phyloP scores from a whole-genome alignment of 164 flowering plant genomes.

The Magnolia changhungtana region DNA sequence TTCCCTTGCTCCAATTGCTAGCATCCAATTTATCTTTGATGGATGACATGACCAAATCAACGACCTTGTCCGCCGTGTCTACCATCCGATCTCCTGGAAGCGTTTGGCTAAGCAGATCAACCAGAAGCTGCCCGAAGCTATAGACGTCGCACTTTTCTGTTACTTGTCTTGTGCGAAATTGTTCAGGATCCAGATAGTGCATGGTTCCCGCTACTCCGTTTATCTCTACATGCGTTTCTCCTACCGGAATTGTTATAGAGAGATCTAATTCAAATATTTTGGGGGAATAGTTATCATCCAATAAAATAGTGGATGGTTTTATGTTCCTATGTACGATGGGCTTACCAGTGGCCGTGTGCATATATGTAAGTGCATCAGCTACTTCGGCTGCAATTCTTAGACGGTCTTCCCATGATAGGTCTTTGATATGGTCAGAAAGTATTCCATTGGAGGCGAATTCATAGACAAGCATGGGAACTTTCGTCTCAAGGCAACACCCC shows the following conservation, averaged over 20 bases:
- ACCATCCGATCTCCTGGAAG: too few species aligned
- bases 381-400: not conserved
- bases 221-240: not conserved
- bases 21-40: not conserved
- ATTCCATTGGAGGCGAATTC: slow-evolving; percentile 21
- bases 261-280: not conserved
- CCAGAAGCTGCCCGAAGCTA: not conserved
- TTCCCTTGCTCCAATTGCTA: too few species aligned
- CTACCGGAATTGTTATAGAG: not conserved
- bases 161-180: not conserved
- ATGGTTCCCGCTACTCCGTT: not conserved
- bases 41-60: not conserved
- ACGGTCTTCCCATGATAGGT: not conserved
- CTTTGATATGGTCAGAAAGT: slow-evolving; percentile 17
- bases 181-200: not conserved
- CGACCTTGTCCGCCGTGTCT: slow-evolving; percentile 9
- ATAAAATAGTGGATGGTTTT: not conserved
- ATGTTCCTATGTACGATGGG: not conserved
- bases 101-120: slow-evolving; percentile 25
- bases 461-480: slow-evolving; percentile 24
- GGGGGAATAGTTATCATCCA: not conserved
- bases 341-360: not conserved
- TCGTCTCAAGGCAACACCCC: slow-evolving; percentile 27
- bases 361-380: not conserved
- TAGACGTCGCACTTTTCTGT: slow-evolving; percentile 7